Evolutionary conservation across 345 rosid genomes (phyloP).

Genomic region (Eutrema japonicum): DNA sequence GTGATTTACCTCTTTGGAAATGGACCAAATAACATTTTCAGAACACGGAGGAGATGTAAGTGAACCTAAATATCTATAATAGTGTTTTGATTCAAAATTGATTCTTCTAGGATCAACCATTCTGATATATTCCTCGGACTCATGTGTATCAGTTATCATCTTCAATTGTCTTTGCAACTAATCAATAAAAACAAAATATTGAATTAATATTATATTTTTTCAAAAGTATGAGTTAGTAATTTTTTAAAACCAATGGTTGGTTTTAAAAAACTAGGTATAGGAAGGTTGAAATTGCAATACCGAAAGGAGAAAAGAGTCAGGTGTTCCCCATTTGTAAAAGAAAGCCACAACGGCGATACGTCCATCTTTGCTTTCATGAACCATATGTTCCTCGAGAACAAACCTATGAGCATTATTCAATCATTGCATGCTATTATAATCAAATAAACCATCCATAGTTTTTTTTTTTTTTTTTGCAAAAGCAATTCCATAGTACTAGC

Average conservation of each 20-base stretch:
- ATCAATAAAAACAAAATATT: background rate
- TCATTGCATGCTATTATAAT: slow-evolving; percentile 5
- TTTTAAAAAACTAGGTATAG: background rate
- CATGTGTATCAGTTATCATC: slow-evolving; percentile 44
- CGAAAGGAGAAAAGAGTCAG: slow-evolving; percentile 60
- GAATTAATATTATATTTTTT: background rate
- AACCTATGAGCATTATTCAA: slow-evolving; percentile 25
- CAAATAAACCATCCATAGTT: background rate
- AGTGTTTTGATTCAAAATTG: slow-evolving; percentile 56
- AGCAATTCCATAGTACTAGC: too few relatives aligned
- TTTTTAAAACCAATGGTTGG: background rate
- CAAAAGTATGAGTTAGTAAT: background rate
- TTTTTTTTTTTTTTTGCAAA: too few relatives aligned
- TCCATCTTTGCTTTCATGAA: slow-evolving; percentile 58
- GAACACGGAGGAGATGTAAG: slow-evolving; percentile 91
- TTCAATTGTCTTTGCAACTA: slow-evolving; percentile 53
- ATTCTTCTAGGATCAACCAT: slow-evolving; percentile 56
- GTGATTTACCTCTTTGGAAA: slow-evolving; percentile 59
- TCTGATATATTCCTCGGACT: slow-evolving; percentile 48
- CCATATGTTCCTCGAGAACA: slow-evolving; percentile 75
- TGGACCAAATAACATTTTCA: slow-evolving; percentile 72
- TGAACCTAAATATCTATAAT: slow-evolving; percentile 84
- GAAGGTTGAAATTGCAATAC: slow-evolving; percentile 41
- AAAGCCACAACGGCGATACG: slow-evolving; percentile 55
- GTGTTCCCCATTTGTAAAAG: slow-evolving; percentile 58